phyloP scores from a whole-genome alignment of 2,329 filamentous ascomycete genomes.

The Seiridium cupressi region DNA sequence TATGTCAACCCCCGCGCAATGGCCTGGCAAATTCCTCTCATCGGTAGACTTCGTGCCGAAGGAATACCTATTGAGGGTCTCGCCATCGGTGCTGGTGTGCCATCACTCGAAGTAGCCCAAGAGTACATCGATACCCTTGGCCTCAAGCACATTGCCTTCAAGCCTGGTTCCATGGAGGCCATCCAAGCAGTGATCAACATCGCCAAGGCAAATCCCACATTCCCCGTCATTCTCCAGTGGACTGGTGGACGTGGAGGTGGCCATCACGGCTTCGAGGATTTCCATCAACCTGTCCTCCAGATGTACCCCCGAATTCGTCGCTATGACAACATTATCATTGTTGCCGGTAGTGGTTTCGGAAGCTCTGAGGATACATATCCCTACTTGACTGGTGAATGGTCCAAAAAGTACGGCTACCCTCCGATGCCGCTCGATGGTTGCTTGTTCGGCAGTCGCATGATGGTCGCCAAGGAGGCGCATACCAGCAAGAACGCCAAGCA shows the following conservation, averaged over 20 bases:
- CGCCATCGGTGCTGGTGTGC: conserved; percentile 90
- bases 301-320: conserved; percentile 90
- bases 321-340: conserved; percentile 81
- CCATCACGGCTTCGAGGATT: conserved; percentile 93
- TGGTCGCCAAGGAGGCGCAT: conserved; percentile 90
- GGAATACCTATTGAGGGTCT: conserved; percentile 90
- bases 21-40: conserved; percentile 87
- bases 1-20: conserved; percentile 89
- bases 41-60: conserved; percentile 76
- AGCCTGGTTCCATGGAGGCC: conserved; percentile 84
- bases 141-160: conserved; percentile 91
- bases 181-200: conserved; percentile 92
- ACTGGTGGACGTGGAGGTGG: conserved; percentile 91
- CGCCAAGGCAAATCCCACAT: conserved; percentile 87
- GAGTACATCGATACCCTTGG: conserved; percentile 93
- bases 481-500: conserved; percentile 86
- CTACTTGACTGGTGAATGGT: conserved; percentile 87
- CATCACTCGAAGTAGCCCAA: conserved; percentile 87
- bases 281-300: conserved; percentile 85
- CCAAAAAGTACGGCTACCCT: conserved; percentile 81
- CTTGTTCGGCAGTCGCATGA: conserved; percentile 88
- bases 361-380: conserved; percentile 88
- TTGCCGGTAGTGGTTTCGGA: conserved; percentile 90
- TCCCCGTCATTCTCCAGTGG: conserved; percentile 94
- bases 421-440: conserved; percentile 94